These are phyloP conservation scores for Penicillium janthinellum DNA, from an alignment of 2,329 filamentous ascomycete genomes.

Conservation along the genomic window DNA sequence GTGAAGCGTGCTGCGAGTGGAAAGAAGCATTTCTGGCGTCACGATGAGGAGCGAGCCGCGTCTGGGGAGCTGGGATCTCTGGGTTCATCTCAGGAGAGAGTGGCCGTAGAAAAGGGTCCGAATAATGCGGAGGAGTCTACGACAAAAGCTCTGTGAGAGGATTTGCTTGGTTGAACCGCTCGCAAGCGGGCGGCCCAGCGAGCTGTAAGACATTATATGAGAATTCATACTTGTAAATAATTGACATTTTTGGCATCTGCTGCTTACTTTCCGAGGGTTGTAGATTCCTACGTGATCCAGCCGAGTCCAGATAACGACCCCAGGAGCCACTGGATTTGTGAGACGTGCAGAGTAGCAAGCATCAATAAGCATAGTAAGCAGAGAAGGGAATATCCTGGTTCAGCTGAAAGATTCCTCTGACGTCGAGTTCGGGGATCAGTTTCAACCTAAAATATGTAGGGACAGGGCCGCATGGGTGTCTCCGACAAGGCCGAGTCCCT, in stretches of 20 bases:
- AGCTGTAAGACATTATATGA: neutral
- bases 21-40: constrained; percentile 73
- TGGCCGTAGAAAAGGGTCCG: constrained; percentile 19
- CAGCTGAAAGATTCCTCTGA: neutral
- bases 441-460: neutral
- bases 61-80: constrained; percentile 18
- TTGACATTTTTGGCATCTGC: neutral
- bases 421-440: neutral
- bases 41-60: constrained; percentile 27
- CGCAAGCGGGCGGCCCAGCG: neutral
- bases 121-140: neutral
- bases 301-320: too few relatives aligned
- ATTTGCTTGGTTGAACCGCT: neutral
- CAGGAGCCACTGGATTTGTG: too few relatives aligned
- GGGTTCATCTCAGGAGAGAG: constrained; percentile 20
- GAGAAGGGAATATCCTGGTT: neutral
- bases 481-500: neutral
- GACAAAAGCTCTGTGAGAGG: neutral
- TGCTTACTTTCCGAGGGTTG: neutral
- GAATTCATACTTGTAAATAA: constrained; percentile 1
- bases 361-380: neutral
- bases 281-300: neutral
- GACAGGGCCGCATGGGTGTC: too few relatives aligned
- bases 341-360: too few relatives aligned
- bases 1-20: constrained; percentile 63